Percentiles rank a stretch among this genome's conserved stretches.
phyloP scores from a whole-genome alignment of 805 yeast species.

The Sugiyamaella qingdaonensis region DNA sequence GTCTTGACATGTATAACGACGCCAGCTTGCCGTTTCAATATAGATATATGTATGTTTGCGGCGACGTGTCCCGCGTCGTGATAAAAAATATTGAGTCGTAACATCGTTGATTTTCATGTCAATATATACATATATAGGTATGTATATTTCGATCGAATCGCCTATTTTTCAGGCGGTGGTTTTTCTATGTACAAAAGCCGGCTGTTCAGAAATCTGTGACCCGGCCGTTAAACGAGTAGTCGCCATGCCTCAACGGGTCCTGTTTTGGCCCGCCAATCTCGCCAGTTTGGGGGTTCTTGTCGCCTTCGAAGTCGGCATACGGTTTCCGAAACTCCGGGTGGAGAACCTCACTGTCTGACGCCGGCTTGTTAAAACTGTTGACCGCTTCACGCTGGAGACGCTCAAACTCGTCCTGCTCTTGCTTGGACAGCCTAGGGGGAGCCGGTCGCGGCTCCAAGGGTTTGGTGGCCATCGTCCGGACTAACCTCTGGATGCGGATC shows the following conservation, averaged over 20 bases:
- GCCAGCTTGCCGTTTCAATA: no score
- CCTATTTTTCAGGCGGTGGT: background rate
- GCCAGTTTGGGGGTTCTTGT: conserved; percentile 87
- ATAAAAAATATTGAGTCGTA: no score
- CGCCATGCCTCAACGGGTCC: conserved; percentile 88
- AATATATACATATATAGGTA: no score
- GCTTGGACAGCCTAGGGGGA: conserved; percentile 74
- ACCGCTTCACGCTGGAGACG: conserved; percentile 71
- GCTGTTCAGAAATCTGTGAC: conserved; percentile 76
- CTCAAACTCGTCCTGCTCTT: conserved; percentile 90
- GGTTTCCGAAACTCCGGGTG: conserved; percentile 67
- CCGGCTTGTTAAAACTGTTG: conserved; percentile 38
- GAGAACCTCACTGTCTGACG: conserved; percentile 29
- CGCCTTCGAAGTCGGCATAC: conserved; percentile 94
- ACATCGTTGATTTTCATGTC: no score
- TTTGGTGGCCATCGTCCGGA: background rate
- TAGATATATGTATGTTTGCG: no score
- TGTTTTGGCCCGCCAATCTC: conserved; percentile 97
- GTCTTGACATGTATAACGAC: no score
- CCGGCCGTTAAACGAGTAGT: conserved; percentile 93
- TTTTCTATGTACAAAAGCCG: background rate
- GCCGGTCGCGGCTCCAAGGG: conserved; percentile 33
- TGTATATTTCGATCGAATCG: background rate
- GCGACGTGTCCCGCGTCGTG: no score
- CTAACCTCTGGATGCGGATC: background rate